Conservation (phyloP, 257 asterid species). For the Solanum appendiculatum region DNA sequence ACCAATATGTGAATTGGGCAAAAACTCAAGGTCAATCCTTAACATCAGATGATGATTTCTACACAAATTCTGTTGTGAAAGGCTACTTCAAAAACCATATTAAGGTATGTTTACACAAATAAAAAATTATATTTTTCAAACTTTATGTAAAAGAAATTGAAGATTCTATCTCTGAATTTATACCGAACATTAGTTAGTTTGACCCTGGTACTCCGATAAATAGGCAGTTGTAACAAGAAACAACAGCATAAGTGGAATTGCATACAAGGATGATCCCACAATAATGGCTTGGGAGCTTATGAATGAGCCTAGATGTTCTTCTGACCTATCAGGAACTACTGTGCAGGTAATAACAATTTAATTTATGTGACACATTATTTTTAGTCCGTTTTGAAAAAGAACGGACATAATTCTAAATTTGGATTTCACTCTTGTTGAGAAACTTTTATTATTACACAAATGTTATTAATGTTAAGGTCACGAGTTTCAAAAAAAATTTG, state of each 20-base stretch:
- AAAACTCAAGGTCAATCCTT: constrained; percentile 27
- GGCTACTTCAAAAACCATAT: constrained; percentile 48
- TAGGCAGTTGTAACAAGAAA: constrained; percentile 56
- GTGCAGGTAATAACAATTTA: constrained; percentile 19
- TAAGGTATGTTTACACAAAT: constrained; percentile 17
- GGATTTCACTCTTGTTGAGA: background rate
- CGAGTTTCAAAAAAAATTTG: background rate
- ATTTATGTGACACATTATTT: background rate
- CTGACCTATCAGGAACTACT: constrained; percentile 43
- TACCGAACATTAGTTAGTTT: background rate
- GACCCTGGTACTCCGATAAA: background rate
- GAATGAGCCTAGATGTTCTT: constrained; percentile 65
- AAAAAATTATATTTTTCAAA: background rate
- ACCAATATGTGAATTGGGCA: constrained; percentile 66
- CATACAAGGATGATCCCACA: constrained; percentile 62
- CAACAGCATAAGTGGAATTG: constrained; percentile 42
- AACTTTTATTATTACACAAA: background rate
- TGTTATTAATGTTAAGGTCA: background rate
- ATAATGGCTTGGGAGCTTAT: constrained; percentile 85
- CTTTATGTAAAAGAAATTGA: background rate
- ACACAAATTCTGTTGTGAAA: constrained; percentile 33
- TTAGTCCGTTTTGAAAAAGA: background rate
- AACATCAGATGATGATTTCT: constrained; percentile 55
- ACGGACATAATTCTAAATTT: background rate
- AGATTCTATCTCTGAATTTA: accelerated